Base-by-base conservation (phyloP, 352 stramenopile species). In the Globisporangium radiosum region DNA sequence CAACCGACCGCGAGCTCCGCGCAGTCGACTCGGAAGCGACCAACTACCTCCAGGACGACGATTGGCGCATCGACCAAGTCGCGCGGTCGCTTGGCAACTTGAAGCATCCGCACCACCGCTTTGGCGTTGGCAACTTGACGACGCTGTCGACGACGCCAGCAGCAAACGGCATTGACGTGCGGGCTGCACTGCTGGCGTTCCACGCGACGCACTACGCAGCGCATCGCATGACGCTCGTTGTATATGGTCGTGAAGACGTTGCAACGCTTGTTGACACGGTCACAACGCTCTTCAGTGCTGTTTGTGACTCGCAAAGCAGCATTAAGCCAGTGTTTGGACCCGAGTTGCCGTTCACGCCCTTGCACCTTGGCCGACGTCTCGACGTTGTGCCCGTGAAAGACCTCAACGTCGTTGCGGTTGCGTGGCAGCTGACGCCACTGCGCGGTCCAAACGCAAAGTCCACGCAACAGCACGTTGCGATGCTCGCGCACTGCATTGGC, bases 11-110 rank as follows among this genome's bases (percentile, higher is more conserved):
- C 7, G 97, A 99, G 75, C 85, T 98, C 55, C 88, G 97, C 54
- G 96, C 96, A 0, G 96, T 99, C 13, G 94, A 99, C 67, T 96
- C 91, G 3, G 97, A 99, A 73, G 95, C 99, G 71, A 73, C 87
- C 40, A 99, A 99, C 78, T 97, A 97, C 61, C 72, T 98, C 48
- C 95, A 98, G 52, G 95, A 95, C 59, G 97, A 99, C 75, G 81
- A 83, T 37, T 70, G 83, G 4, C 75, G 82, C 56, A 62, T 92
- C 42, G 92, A 93, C 75, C 88, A 96, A 71, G 64, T 97, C 33
- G 72, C 83, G 47, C 94, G 95, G 66, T 71, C 68, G 15, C 62
- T 95, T 14, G 74, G 87, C 5, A 81, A 85, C 66, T 73, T 76
- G 5, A 52, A 49, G 38, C 92, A 97, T 66, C 78, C 86, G 15